phyloP scores from a whole-genome alignment of 306 rosid species.

The Styphnolobium japonicum region DNA sequence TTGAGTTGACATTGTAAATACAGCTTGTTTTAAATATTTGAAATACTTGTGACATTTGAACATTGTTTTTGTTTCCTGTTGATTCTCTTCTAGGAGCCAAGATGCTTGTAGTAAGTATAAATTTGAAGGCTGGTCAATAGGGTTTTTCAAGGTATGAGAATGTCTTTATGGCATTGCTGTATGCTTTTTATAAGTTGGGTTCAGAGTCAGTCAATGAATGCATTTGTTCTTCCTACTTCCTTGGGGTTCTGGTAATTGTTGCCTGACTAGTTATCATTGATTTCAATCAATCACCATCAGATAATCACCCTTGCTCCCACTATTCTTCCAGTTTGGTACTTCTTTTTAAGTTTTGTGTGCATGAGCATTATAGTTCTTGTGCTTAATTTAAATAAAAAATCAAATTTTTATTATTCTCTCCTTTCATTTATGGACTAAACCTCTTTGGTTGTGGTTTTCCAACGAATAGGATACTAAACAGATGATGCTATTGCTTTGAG shows the following conservation, averaged over 20 bases:
- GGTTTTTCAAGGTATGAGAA: conserved; percentile 33
- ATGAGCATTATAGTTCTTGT: not conserved
- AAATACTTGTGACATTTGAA: conserved; percentile 3
- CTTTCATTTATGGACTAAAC: not conserved
- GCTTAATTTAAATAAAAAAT: too few species aligned
- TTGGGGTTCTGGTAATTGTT: not conserved
- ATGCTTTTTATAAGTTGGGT: conserved; percentile 9
- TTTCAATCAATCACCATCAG: not conserved
- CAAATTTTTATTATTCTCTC: not conserved
- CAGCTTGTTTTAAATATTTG: not conserved
- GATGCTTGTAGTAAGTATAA: conserved; percentile 21
- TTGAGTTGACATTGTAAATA: not conserved
- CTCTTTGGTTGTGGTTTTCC: not conserved
- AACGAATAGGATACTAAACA: not conserved
- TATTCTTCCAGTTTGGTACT: not conserved
- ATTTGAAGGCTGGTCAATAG: conserved; percentile 25
- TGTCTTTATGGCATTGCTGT: conserved; percentile 12
- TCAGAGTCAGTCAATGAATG: not conserved
- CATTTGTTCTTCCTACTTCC: not conserved
- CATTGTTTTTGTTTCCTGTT: conserved; percentile 5
- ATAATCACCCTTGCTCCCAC: not conserved
- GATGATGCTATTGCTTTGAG: not conserved
- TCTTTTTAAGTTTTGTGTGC: not conserved
- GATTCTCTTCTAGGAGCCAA: conserved; percentile 27
- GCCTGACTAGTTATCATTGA: conserved; percentile 10